phyloP scores from a whole-genome alignment of 164 flowering plant species.

The Liquidambar formosana region DNA sequence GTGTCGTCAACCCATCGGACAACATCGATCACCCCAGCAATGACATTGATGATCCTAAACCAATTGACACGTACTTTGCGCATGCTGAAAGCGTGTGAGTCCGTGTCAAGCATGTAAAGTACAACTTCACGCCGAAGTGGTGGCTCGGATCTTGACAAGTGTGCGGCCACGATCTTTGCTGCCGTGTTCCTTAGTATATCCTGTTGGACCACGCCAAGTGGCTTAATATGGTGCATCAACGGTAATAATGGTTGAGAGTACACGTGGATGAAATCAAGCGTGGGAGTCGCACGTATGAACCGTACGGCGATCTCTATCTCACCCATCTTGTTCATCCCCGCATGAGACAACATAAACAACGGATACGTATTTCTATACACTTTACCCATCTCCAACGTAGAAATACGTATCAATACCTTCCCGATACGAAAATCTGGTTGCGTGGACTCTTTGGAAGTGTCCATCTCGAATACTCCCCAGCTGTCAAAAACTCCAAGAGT shows the following conservation, averaged over 20 bases:
- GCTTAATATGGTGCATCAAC: constrained; percentile 79
- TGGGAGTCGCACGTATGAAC: constrained; percentile 47
- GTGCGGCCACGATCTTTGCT: constrained; percentile 50
- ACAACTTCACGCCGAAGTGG: constrained; percentile 75
- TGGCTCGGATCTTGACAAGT: constrained; percentile 78
- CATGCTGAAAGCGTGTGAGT: constrained; percentile 73
- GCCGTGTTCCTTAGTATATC: constrained; percentile 54
- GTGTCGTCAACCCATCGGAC: constrained; percentile 70
- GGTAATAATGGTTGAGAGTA: constrained; percentile 76
- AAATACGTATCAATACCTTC: constrained; percentile 78
- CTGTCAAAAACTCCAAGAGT: constrained; percentile 75
- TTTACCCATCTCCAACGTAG: constrained; percentile 58
- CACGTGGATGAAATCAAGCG: constrained; percentile 63
- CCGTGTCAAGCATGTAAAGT: constrained; percentile 69
- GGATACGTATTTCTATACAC: constrained; percentile 70
- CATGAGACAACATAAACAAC: constrained; percentile 39
- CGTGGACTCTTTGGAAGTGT: constrained; percentile 34
- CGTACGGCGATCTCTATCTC: constrained; percentile 77
- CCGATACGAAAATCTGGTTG: constrained; percentile 74
- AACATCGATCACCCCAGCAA: constrained; percentile 47
- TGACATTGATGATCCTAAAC: constrained; percentile 57
- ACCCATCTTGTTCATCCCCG: constrained; percentile 73
- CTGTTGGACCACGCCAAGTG: constrained; percentile 63
- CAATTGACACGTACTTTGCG: constrained; percentile 80
- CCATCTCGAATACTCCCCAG: constrained; percentile 36